Percentiles rank a stretch among this genome's conserved stretches.
phyloP scores from a whole-genome alignment of 208 protist species.

The Acanthamoeba castellanii region DNA sequence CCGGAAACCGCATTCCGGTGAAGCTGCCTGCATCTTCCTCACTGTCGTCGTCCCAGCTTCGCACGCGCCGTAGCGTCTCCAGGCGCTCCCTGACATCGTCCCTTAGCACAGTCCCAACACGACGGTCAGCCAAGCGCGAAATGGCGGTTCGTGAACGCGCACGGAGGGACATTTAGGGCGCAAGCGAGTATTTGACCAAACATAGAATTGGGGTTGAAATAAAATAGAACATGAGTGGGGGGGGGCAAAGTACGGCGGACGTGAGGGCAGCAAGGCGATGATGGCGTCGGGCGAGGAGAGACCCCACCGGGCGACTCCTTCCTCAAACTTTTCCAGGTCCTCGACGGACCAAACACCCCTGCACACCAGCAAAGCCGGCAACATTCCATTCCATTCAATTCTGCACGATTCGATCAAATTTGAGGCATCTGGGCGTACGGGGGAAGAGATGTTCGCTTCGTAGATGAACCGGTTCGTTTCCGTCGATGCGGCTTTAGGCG shows the following conservation, averaged over 20 bases:
- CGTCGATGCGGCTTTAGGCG: neutral
- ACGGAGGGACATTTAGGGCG: too few species aligned
- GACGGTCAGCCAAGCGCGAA: neutral
- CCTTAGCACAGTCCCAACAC: neutral
- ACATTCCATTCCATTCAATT: too few species aligned
- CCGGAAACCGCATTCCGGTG: neutral
- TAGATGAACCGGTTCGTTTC: neutral
- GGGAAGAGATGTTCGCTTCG: neutral
- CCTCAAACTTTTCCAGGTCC: neutral
- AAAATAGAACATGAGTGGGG: neutral
- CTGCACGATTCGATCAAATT: too few species aligned
- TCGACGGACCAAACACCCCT: conserved; percentile 39
- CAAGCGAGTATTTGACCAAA: neutral
- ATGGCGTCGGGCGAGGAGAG: neutral
- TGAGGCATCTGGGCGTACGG: too few species aligned
- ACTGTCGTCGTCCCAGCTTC: neutral
- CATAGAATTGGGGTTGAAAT: too few species aligned
- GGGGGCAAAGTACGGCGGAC: neutral
- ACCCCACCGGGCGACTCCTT: neutral
- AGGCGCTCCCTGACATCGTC: neutral
- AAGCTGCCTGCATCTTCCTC: neutral
- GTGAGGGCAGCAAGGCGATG: neutral
- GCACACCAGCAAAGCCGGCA: too few species aligned
- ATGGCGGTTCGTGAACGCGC: too few species aligned
- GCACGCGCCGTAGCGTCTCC: neutral